Percentiles rank a stretch among this genome's conserved stretches.
phyloP scores from a whole-genome alignment of 768 basidiomycete species.

The Rhizopogon salebrosus region DNA sequence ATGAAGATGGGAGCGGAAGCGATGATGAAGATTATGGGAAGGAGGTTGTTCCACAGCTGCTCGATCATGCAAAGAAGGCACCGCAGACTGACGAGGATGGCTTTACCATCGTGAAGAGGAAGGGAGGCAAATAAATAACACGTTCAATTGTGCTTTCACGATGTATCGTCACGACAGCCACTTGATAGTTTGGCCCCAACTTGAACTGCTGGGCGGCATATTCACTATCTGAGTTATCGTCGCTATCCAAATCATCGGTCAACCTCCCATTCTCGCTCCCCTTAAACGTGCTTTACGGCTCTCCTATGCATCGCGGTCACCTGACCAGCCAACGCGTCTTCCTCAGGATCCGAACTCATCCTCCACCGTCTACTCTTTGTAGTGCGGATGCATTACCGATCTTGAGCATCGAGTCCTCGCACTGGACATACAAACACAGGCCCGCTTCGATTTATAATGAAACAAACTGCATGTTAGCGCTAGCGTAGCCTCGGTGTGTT shows the following conservation, averaged over 20 bases:
- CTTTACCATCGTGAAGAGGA: conserved; percentile 74
- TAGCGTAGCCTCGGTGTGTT: no score
- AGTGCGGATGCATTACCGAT: conserved; percentile 69
- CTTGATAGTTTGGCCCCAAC: no score
- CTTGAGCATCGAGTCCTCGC: conserved; percentile 51
- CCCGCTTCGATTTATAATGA: no score
- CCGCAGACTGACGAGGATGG: conserved; percentile 90
- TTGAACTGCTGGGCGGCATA: not conserved
- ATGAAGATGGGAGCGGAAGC: conserved; percentile 13
- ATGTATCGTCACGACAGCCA: no score
- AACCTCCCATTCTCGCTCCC: conserved; percentile 51
- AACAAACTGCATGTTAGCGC: no score
- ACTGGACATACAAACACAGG: no score
- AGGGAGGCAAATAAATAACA: conserved; percentile 36
- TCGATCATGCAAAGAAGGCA: conserved; percentile 44
- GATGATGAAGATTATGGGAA: conserved; percentile 37
- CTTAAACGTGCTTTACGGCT: conserved; percentile 62
- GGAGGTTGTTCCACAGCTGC: conserved; percentile 51
- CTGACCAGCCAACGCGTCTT: conserved; percentile 93
- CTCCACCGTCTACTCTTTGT: conserved; percentile 57
- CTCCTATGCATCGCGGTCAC: conserved; percentile 95
- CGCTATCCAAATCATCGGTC: conserved; percentile 45
- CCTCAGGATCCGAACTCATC: conserved; percentile 96
- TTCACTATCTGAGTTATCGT: conserved; percentile 48
- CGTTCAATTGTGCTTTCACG: not conserved